These are phyloP conservation scores for Aspergillus carbonarius DNA, from an alignment of 2,329 filamentous ascomycete genomes.

Conservation along the genomic window DNA sequence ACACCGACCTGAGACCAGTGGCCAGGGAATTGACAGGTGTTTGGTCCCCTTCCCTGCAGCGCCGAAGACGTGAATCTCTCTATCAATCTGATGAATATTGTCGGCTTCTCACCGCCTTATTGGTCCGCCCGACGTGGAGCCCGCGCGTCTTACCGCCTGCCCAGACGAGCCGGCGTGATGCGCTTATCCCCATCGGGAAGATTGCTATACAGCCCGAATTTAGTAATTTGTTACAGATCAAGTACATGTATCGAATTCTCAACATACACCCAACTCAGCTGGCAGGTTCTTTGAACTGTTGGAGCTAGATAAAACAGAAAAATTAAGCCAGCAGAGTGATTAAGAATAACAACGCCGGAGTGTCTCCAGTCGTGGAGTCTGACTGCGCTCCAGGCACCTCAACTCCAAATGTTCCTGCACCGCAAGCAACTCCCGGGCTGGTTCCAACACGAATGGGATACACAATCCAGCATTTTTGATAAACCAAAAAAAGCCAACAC, in stretches of 20 bases:
- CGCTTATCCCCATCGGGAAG: neutral
- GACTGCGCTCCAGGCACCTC: neutral
- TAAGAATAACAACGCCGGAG: neutral
- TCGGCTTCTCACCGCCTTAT: neutral
- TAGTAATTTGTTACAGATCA: no score
- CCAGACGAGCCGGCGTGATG: neutral
- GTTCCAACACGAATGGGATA: neutral
- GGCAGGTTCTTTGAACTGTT: no score
- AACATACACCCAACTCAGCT: no score
- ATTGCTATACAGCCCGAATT: neutral
- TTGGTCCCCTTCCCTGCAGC: neutral
- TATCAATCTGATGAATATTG: slow-evolving; percentile 3
- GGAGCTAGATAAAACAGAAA: no score
- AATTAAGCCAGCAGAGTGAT: neutral
- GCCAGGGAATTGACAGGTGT: neutral
- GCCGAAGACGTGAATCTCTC: neutral
- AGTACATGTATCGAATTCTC: no score
- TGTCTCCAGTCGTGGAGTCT: neutral
- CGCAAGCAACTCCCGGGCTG: neutral
- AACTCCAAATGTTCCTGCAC: neutral
- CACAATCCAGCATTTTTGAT: neutral
- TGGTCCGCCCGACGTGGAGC: neutral
- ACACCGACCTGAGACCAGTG: neutral
- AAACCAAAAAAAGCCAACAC: neutral
- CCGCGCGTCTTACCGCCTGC: slow-evolving; percentile 9